phyloP scores from a whole-genome alignment of 345 rosid species.

The Carallia pectinifolia region DNA sequence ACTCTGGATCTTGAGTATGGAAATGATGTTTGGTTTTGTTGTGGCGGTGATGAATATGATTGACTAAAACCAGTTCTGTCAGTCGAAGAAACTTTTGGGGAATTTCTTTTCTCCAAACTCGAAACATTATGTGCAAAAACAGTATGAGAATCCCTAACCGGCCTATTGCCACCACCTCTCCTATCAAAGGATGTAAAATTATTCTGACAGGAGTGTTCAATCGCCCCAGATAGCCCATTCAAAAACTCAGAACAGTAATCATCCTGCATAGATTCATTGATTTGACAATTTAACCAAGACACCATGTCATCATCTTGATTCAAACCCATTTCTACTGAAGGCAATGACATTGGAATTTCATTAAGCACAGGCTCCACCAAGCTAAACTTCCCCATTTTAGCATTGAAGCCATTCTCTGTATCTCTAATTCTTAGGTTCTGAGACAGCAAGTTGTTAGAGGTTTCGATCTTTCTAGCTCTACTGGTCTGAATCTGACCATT shows the following conservation, averaged over 20 bases:
- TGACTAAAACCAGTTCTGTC: conserved; percentile 30
- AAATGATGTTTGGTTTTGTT: conserved; percentile 35
- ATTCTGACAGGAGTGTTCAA: conserved; percentile 40
- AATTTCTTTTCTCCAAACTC: conserved; percentile 30
- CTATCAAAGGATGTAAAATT: conserved; percentile 39
- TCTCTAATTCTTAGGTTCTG: conserved; percentile 29
- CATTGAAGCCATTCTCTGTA: conserved; percentile 20
- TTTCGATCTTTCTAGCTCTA: conserved; percentile 40
- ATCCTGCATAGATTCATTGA: conserved; percentile 39
- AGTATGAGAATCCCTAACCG: conserved; percentile 23
- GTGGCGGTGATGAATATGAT: conserved; percentile 29
- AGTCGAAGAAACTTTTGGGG: conserved; percentile 24
- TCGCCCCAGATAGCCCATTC: conserved; percentile 56
- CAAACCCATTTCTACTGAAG: conserved; percentile 48
- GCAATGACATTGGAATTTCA: conserved; percentile 48
- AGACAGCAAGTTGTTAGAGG: conserved; percentile 20
- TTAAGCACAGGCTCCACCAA: conserved; percentile 29
- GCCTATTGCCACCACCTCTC: conserved; percentile 29
- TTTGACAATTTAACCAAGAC: conserved; percentile 63
- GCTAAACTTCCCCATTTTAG: conserved; percentile 36
- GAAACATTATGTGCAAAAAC: conserved; percentile 21
- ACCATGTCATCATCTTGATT: conserved; percentile 64
- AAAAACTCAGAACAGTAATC: conserved; percentile 61
- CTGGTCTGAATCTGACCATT: conserved; percentile 74
- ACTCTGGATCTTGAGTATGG: conserved; percentile 42